These are phyloP conservation scores for Oenanthe sinensis DNA, from an alignment of 129 eudicot genomes.

Conservation along the genomic window DNA sequence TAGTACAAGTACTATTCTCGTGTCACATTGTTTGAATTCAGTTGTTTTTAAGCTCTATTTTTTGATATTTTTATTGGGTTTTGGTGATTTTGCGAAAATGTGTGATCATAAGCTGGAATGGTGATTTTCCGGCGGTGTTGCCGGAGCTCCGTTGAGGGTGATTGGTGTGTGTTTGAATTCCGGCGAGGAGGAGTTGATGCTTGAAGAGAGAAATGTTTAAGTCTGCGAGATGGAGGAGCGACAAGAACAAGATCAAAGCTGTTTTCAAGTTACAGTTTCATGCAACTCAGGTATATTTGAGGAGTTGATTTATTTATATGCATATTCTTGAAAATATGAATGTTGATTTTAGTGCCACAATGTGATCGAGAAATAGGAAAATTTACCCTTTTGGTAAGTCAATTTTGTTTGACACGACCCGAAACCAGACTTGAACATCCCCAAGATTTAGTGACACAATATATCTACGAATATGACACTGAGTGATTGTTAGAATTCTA, in stretches of 20 bases:
- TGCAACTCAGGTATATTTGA: slow-evolving; percentile 70
- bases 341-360: background rate
- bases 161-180: background rate
- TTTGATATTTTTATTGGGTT: slow-evolving; percentile 17
- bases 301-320: background rate
- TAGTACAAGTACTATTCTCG: background rate
- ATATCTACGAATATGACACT: background rate
- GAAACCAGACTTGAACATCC: background rate
- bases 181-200: slow-evolving; percentile 19
- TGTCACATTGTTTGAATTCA: background rate
- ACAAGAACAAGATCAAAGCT: slow-evolving; percentile 84
- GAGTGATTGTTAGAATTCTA: background rate
- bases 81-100: slow-evolving; percentile 13
- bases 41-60: background rate
- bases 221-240: slow-evolving; percentile 86
- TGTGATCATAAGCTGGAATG: slow-evolving; percentile 16
- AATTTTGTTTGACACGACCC: background rate
- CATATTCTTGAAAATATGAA: background rate
- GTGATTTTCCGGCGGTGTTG: slow-evolving; percentile 27
- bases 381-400: background rate
- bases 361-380: background rate
- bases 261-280: slow-evolving; percentile 78
- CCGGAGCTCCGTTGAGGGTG: slow-evolving; percentile 58
- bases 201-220: slow-evolving; percentile 53
- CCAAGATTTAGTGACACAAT: background rate